A percentile compares a stretch with the other conserved stretches of the same genome.
These are phyloP conservation scores for Fusarium vanettenii DNA, from an alignment of 2,329 filamentous ascomycete genomes.

Conservation along the genomic window DNA sequence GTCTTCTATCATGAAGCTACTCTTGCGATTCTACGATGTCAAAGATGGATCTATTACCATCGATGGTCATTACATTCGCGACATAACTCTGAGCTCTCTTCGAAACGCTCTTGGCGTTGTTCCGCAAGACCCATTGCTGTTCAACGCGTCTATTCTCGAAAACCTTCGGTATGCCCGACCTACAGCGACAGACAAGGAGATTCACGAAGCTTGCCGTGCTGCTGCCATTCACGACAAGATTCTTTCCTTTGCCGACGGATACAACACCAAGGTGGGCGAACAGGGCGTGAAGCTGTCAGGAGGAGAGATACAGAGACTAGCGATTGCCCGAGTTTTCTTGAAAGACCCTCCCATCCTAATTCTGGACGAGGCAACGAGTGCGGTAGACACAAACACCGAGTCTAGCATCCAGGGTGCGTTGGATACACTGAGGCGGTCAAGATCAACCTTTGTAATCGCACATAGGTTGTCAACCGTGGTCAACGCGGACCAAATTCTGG, in stretches of 20 bases:
- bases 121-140: conserved; percentile 72
- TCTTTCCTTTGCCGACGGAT: conserved; percentile 64
- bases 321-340: conserved; percentile 65
- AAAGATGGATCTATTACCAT: conserved; percentile 64
- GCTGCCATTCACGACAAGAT: conserved; percentile 76
- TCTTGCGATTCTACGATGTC: conserved; percentile 71
- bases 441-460: conserved; percentile 65
- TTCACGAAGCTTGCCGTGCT: conserved; percentile 69
- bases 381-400: conserved; percentile 60
- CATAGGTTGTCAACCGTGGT: conserved; percentile 57
- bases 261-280: conserved; percentile 62
- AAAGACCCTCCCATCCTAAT: conserved; percentile 70
- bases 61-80: conserved; percentile 69
- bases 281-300: conserved; percentile 69
- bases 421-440: conserved; percentile 55
- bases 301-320: conserved; percentile 67
- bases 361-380: conserved; percentile 74
- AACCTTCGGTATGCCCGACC: conserved; percentile 73
- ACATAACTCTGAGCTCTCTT: conserved; percentile 68
- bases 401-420: conserved; percentile 59
- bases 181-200: conserved; percentile 69
- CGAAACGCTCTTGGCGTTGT: conserved; percentile 71
- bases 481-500: conserved; percentile 63
- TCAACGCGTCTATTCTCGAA: conserved; percentile 72
- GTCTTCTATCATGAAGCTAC: conserved; percentile 70